Evolutionary conservation across 495 filamentous ascomycete genomes (phyloP).

Genomic region (Copromyces sp.): DNA sequence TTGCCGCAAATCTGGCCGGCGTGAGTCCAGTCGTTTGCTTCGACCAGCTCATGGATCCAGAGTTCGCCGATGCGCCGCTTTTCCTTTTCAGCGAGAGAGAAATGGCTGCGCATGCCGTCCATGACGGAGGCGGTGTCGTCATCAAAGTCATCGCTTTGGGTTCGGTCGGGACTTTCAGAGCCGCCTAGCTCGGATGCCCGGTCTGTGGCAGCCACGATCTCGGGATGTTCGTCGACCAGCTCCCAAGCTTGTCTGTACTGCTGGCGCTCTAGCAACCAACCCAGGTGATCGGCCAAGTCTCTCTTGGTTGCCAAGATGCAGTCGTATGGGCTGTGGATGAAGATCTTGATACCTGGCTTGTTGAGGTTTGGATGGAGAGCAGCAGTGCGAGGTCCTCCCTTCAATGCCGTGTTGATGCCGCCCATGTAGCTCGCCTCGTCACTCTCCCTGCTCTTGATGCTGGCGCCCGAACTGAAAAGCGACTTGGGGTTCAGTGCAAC

Average conservation of each 20-base stretch:
- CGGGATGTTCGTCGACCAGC: constrained; percentile 74
- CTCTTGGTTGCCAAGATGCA: constrained; percentile 79
- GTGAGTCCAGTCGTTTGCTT: constrained; percentile 58
- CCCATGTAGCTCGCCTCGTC: constrained; percentile 21
- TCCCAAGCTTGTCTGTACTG: constrained; percentile 82
- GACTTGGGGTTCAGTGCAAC: constrained; percentile 73
- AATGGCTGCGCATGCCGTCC: constrained; percentile 41
- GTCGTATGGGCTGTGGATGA: constrained; percentile 93
- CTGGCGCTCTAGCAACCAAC: constrained; percentile 70
- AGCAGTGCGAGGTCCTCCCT: constrained; percentile 14
- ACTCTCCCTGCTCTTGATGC: constrained; percentile 64
- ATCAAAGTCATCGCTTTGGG: constrained; percentile 60
- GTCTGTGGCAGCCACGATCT: constrained; percentile 42
- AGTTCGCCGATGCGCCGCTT: constrained; percentile 86
- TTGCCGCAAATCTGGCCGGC: constrained; percentile 72
- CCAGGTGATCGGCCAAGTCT: constrained; percentile 72
- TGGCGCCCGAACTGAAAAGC: constrained; percentile 79
- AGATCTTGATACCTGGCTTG: constrained; percentile 77
- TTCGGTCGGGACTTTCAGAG: constrained; percentile 31
- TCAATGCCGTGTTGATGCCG: constrained; percentile 9
- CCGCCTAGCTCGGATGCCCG: constrained; percentile 9
- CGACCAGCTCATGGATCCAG: constrained; percentile 79
- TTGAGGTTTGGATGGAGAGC: constrained; percentile 36
- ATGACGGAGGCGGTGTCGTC: constrained; percentile 62
- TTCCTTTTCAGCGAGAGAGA: constrained; percentile 69